Percentiles rank a stretch among this genome's conserved stretches.
These are phyloP conservation scores for Sphenostylis stenocarpa DNA, from an alignment of 306 rosid genomes.

Conservation along the genomic window DNA sequence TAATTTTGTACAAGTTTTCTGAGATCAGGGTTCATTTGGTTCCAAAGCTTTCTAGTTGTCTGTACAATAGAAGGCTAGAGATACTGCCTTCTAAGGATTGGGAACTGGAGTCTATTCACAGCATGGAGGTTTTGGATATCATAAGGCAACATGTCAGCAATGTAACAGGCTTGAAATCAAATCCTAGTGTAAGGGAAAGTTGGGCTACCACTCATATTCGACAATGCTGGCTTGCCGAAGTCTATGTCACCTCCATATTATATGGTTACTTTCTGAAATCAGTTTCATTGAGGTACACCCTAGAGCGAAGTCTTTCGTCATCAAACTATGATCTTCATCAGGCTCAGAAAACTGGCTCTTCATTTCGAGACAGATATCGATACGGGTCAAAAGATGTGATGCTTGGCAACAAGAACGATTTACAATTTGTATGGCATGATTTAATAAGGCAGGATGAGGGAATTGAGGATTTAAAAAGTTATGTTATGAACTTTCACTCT, in stretches of 20 bases:
- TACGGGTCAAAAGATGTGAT: constrained; percentile 43
- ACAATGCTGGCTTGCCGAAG: constrained; percentile 45
- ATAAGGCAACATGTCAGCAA: constrained; percentile 65
- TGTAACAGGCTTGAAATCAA: constrained; percentile 64
- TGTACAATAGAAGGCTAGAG: constrained; percentile 76
- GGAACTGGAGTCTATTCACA: constrained; percentile 75
- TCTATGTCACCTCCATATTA: constrained; percentile 68
- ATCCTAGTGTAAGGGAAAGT: constrained; percentile 62
- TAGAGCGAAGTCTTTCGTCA: constrained; percentile 49
- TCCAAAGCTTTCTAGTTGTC: constrained; percentile 73
- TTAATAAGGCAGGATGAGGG: constrained; percentile 37
- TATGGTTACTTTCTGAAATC: constrained; percentile 80
- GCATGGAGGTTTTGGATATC: constrained; percentile 63
- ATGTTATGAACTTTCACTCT: constrained; percentile 51
- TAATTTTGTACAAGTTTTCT: constrained; percentile 61
- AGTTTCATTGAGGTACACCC: constrained; percentile 55
- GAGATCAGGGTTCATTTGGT: constrained; percentile 78
- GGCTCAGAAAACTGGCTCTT: constrained; percentile 30
- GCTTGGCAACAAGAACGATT: constrained; percentile 36
- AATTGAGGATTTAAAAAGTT: constrained; percentile 45
- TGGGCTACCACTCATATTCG: constrained; percentile 65
- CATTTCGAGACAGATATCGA: constrained; percentile 38
- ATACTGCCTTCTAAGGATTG: constrained; percentile 76
- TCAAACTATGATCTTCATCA: constrained; percentile 39
- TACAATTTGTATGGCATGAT: constrained; percentile 32